Evolutionary conservation across 148 eudicot genomes (phyloP).

Genomic region (Chenopodium formosanum): DNA sequence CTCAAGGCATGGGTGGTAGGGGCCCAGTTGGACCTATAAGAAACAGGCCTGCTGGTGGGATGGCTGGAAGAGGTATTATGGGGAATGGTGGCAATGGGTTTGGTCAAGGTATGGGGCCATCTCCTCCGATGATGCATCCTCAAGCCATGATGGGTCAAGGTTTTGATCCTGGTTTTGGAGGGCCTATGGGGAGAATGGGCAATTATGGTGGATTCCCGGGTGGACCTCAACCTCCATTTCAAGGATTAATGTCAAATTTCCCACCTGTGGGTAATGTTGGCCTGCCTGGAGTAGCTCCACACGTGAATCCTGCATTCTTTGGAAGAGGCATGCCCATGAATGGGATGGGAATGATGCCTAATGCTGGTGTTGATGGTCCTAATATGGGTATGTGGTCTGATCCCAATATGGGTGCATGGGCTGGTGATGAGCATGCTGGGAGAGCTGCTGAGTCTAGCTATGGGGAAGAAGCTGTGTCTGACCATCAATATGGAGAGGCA

Average conservation of each 20-base stretch:
- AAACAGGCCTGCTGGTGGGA: slow-evolving; percentile 58
- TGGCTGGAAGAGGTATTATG: slow-evolving; percentile 66
- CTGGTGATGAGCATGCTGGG: slow-evolving; percentile 75
- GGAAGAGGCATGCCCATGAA: slow-evolving; percentile 79
- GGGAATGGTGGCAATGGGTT: slow-evolving; percentile 73
- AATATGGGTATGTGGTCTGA: slow-evolving; percentile 91
- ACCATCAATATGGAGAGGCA: slow-evolving; percentile 74
- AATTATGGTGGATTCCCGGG: slow-evolving; percentile 64
- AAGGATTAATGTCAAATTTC: slow-evolving; percentile 69
- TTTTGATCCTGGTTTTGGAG: slow-evolving; percentile 80
- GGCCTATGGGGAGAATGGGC: slow-evolving; percentile 84
- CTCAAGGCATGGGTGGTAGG: slow-evolving; percentile 61
- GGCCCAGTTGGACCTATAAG: slow-evolving; percentile 62
- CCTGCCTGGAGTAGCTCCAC: slow-evolving; percentile 84
- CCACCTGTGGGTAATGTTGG: slow-evolving; percentile 77
- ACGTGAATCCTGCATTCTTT: slow-evolving; percentile 87
- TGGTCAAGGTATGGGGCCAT: slow-evolving; percentile 63
- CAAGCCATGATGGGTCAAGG: slow-evolving; percentile 91
- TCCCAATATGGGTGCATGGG: slow-evolving; percentile 79
- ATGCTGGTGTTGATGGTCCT: slow-evolving; percentile 72
- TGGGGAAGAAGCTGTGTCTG: slow-evolving; percentile 81
- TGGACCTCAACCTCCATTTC: slow-evolving; percentile 60
- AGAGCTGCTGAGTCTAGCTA: slow-evolving; percentile 79
- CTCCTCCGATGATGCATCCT: slow-evolving; percentile 72
- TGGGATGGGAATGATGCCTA: slow-evolving; percentile 89